Evolutionary conservation across 192 early-diverging fungal genomes (phyloP).

Genomic region (Phycomyces nitens): DNA sequence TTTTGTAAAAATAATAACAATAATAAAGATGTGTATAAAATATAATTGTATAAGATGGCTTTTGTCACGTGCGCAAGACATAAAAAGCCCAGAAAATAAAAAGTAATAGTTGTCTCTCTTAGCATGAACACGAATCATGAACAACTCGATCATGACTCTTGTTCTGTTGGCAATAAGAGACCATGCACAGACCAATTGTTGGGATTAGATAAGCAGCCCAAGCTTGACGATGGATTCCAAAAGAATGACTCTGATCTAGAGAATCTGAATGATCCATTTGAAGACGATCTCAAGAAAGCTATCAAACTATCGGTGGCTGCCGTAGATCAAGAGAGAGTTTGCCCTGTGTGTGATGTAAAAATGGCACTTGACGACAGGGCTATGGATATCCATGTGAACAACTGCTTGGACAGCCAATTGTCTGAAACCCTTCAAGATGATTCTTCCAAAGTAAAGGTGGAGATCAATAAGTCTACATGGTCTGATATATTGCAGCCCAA

Average conservation of each 20-base stretch:
- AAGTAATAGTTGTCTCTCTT: too few relatives aligned
- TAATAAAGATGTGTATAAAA: too few relatives aligned
- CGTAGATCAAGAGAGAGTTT: background rate
- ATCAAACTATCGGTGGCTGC: background rate
- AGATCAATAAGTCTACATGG: too few relatives aligned
- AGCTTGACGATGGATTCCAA: background rate
- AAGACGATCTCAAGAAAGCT: background rate
- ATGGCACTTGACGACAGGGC: conserved; percentile 4
- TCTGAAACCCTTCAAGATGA: background rate
- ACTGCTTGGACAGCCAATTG: conserved; percentile 6
- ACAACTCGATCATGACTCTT: too few relatives aligned
- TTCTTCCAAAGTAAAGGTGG: too few relatives aligned
- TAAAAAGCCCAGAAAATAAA: too few relatives aligned
- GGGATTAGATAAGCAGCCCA: background rate
- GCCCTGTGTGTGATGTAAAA: background rate
- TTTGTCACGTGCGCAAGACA: too few relatives aligned
- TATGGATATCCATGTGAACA: conserved; percentile 13
- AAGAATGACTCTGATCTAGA: background rate
- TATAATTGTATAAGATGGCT: too few relatives aligned
- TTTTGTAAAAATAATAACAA: too few relatives aligned
- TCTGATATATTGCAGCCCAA: too few relatives aligned
- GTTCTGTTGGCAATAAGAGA: background rate
- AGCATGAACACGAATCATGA: too few relatives aligned
- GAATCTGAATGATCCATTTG: background rate
- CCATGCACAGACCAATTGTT: background rate